A percentile compares a stretch with the other conserved stretches of the same genome.
Conservation (phyloP, 2,329 filamentous ascomycete species). For the Mollisiaceae sp. region DNA sequence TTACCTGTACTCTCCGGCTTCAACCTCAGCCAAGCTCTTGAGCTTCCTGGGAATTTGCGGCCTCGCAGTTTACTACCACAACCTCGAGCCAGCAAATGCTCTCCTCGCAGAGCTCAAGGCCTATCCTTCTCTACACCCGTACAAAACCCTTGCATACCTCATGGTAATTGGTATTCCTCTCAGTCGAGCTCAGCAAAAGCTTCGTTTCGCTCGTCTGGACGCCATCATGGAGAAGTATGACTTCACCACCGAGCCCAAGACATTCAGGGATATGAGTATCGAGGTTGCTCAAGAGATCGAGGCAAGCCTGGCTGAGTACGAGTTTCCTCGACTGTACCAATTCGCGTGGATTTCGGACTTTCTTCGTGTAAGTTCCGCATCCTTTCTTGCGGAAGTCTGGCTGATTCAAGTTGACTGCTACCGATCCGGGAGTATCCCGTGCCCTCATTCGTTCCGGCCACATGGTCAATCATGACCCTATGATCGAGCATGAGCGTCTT, state of each 20-base stretch:
- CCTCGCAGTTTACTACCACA: background rate
- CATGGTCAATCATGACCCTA: slow-evolving; percentile 21
- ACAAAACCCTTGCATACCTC: background rate
- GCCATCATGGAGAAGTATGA: slow-evolving; percentile 20
- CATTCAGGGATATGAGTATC: slow-evolving; percentile 22
- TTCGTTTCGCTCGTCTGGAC: slow-evolving; percentile 18
- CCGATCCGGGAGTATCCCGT: slow-evolving; percentile 27
- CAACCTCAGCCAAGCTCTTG: slow-evolving; percentile 10
- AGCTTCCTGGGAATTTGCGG: slow-evolving; percentile 9
- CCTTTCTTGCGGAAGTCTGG: background rate
- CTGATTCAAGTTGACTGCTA: slow-evolving; percentile 18
- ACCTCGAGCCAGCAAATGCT: background rate
- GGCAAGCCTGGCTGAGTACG: slow-evolving; percentile 25
- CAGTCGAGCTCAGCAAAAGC: slow-evolving; percentile 16
- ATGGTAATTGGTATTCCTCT: slow-evolving; percentile 10
- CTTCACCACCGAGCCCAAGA: slow-evolving; percentile 17
- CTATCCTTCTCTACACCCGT: background rate
- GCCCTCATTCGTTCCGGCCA: slow-evolving; percentile 23
- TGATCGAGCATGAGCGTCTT: slow-evolving; percentile 25
- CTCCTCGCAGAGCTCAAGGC: background rate
- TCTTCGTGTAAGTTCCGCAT: slow-evolving; percentile 20
- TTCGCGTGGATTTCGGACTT: slow-evolving; percentile 29
- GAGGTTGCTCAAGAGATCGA: slow-evolving; percentile 28
- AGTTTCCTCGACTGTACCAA: slow-evolving; percentile 26
- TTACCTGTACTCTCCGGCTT: slow-evolving; percentile 19